Evolutionary conservation across 805 yeast species (phyloP).

Genomic region (Wickerhamiella azymoides): DNA sequence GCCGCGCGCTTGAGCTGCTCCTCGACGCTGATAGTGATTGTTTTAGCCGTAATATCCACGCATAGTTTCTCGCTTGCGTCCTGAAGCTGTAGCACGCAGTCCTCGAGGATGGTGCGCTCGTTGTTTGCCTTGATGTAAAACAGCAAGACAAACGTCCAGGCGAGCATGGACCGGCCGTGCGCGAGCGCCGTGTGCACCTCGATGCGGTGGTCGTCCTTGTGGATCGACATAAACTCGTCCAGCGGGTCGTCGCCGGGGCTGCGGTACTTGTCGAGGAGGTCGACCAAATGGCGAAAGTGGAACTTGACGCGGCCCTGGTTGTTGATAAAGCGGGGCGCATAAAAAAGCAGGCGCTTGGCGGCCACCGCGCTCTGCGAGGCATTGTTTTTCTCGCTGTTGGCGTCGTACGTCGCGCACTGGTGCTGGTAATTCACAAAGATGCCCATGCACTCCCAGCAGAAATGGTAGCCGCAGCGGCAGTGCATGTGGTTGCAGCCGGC

Average conservation of each 20-base stretch:
- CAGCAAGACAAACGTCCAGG: slow-evolving; percentile 84
- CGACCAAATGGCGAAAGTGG: background rate
- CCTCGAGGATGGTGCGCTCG: slow-evolving; percentile 50
- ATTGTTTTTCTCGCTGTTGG: background rate
- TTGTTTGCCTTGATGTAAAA: slow-evolving; percentile 43
- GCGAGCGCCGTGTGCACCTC: slow-evolving; percentile 38
- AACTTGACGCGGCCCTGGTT: background rate
- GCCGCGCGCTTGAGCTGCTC: background rate
- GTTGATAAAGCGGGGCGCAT: slow-evolving; percentile 8
- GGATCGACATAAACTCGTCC: background rate
- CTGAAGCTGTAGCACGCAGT: slow-evolving; percentile 49
- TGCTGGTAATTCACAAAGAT: slow-evolving; percentile 38
- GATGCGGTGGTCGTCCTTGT: background rate
- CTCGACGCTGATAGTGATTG: background rate
- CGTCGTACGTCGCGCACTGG: background rate
- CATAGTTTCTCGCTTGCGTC: slow-evolving; percentile 45
- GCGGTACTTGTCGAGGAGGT: background rate
- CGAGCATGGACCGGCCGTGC: slow-evolving; percentile 58
- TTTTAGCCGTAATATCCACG: background rate
- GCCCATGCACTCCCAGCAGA: slow-evolving; percentile 86
- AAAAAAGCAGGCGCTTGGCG: slow-evolving; percentile 4
- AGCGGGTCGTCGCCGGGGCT: background rate
- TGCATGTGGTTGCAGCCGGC: slow-evolving; percentile 98
- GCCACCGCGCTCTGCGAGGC: background rate
- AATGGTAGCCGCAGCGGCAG: slow-evolving; percentile 65